Evolutionary conservation across 176 grass and related monocot genomes (phyloP), one percentile per base, ranked within the genome.

Genomic region (Aegilops speltoides): DNA sequence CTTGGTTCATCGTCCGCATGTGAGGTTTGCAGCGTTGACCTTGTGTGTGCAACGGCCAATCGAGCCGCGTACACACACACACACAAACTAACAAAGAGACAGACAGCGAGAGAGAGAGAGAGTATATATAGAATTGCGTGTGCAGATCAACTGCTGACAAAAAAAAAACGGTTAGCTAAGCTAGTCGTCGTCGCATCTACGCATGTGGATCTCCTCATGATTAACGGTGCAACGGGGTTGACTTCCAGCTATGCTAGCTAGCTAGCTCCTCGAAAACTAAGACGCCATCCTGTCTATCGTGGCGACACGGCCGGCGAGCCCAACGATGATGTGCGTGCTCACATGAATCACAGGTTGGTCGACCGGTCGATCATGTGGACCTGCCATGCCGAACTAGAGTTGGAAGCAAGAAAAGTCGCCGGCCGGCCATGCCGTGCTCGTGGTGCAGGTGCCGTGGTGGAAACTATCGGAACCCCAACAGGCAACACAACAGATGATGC

Each of bases 21-120:
- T 57, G 57, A 77, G 63, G 52, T 29, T 52, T 31, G 57, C 33
- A 72, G 52, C 74, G 79, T 86, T 90, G 88, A 86, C 88, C 31
- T 10, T 38, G 7, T 8, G 16, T 7, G 6, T 29, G 11, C 28
- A 61, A 37, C 22, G 64, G 25, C 24, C 72, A 15, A 34, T 31
- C 65, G n/a, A 20, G 25, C 48, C 62, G 85, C 54, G 74, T 66
- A 48, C 7, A 86, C 59, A 23, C 7, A 86, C 59, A 23, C 59
- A 62, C 22, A 4, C 59, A 7, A 20, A 61, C 59, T 52, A 54
- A 54, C 50, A 54, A 54, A 54, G 50, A 54, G 50, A 62, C 6
- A 10, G 1, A 19, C 13, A 31, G 16, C 6, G 54, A 22, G 19
- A 19, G 50, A 50, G 14, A 6, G 50, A 54, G 45, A 50, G 46